A percentile compares a stretch with the other conserved stretches of the same genome.
phyloP scores from a whole-genome alignment of 2,329 filamentous ascomycete genomes.

The Mariannaea sp. region DNA sequence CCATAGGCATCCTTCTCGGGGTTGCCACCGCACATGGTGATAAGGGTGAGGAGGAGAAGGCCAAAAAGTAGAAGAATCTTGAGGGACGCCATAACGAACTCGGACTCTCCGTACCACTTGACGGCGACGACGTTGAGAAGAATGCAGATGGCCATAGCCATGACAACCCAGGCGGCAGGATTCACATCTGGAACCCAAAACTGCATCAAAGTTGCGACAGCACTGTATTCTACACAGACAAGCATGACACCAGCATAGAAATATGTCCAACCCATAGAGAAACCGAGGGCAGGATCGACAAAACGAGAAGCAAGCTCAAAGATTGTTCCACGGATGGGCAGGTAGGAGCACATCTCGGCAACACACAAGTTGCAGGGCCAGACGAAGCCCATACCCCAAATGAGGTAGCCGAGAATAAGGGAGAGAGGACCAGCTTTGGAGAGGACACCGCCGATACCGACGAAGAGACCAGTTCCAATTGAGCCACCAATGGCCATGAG shows the following conservation, averaged over 20 bases:
- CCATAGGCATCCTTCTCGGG: conserved; percentile 65
- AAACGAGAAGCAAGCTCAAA: conserved; percentile 60
- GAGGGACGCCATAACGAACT: conserved; percentile 61
- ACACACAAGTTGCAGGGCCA: conserved; percentile 53
- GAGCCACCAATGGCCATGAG: conserved; percentile 56
- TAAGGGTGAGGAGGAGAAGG: conserved; percentile 66
- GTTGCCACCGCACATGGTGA: conserved; percentile 71
- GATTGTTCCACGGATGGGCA: conserved; percentile 59
- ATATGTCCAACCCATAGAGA: conserved; percentile 59
- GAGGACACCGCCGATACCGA: conserved; percentile 51
- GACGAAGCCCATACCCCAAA: conserved; percentile 51
- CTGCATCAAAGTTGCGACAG: conserved; percentile 51
- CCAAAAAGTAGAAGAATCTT: conserved; percentile 57
- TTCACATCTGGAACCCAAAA: conserved; percentile 51
- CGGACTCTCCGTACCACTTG: conserved; percentile 51
- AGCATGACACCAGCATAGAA: conserved; percentile 54
- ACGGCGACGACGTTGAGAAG: conserved; percentile 54
- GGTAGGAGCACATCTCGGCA: conserved; percentile 62
- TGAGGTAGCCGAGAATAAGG: conserved; percentile 50
- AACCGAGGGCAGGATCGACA: conserved; percentile 61
- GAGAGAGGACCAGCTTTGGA: conserved; percentile 50
- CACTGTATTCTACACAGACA: conserved; percentile 51
- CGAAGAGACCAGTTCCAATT: conserved; percentile 52
- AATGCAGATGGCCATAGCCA: conserved; percentile 52
- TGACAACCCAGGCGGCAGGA: conserved; percentile 54